Conservation (phyloP, 2,329 filamentous ascomycete species). For the Penicillium fuscoglaucum region DNA sequence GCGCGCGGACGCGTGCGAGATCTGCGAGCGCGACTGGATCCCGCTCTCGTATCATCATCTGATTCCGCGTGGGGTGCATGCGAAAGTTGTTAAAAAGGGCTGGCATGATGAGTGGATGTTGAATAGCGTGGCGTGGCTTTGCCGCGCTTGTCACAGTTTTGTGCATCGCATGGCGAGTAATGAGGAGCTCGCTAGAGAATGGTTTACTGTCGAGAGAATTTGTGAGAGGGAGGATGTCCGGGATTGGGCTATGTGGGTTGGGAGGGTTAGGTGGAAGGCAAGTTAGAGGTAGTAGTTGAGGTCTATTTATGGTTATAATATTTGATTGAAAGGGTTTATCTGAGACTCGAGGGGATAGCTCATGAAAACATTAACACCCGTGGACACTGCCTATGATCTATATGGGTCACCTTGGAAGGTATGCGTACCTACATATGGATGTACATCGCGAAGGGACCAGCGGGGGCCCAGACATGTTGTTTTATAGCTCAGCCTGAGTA, state of each 20-base stretch:
- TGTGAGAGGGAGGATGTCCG: constrained; percentile 69
- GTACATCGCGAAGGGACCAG: background rate
- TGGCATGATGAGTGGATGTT: constrained; percentile 76
- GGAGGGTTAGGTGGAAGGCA: constrained; percentile 71
- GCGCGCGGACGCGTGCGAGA: constrained; percentile 65
- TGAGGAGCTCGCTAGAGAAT: constrained; percentile 73
- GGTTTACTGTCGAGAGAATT: constrained; percentile 71
- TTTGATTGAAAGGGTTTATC: background rate
- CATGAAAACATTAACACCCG: too few relatives aligned
- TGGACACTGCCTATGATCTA: too few relatives aligned
- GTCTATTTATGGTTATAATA: background rate
- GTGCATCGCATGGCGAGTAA: constrained; percentile 74
- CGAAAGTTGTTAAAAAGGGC: constrained; percentile 71
- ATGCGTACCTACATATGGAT: background rate
- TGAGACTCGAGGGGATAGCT: background rate
- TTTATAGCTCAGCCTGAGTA: background rate
- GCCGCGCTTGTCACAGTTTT: constrained; percentile 78
- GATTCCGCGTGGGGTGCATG: constrained; percentile 76
- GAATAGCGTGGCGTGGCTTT: constrained; percentile 82
- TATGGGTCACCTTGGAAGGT: too few relatives aligned
- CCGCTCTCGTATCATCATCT: constrained; percentile 81
- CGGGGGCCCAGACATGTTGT: background rate
- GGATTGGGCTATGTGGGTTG: constrained; percentile 72
- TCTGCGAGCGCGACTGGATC: constrained; percentile 74
- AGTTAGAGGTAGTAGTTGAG: constrained; percentile 45